Evolutionary conservation across 306 rosid species (phyloP), one percentile per base, ranked within the genome.

Genomic region (Pyrus pyrifolia): DNA sequence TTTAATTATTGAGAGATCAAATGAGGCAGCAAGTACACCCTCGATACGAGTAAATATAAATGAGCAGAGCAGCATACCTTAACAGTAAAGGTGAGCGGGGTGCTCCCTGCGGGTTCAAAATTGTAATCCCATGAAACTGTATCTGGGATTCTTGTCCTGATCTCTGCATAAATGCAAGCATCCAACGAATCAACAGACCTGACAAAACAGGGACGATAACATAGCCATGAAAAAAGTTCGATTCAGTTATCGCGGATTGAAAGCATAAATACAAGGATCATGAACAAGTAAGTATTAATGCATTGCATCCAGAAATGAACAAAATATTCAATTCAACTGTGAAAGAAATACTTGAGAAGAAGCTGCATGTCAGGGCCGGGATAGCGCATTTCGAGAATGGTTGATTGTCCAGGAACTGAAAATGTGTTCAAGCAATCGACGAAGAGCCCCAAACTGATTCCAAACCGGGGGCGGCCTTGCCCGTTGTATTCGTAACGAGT

Each of bases 361-460:
- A 94, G 80, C 82, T 94, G 98, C 98, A 92, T 94, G 72, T 94
- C 97, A 61, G 95, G 95, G 44, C 96, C 98, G 0, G 98, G 98
- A 82, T 94, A 94, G 49, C 79, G 91, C 86, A 94, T 84, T 83
- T 91, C 93, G 68, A 92, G 76, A 30, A 83, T 18, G 73, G 85
- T 89, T 11, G 85, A 81, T 63, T 86, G 93, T 52, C 89, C 93
- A 51, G 94, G 93, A 80, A 86, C 86, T 2, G 95, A 91, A 65
- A 94, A 94, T 4, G 96, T 87, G 64, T 90, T 94, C 90, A 93
- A 83, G 80, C 94, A 86, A 87, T 93, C 93, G 35, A 91, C 96
- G 23, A 93, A 86, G 63, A 88, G 82, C 42, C 98, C 94, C 84
- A 93, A 87, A 86, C 96, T 91, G 69, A 93, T 82, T n/a, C 98